Percentiles rank a stretch among this genome's conserved stretches.
Conservation (phyloP, 2,329 filamentous ascomycete genomes). For the Aspergillus sp. region DNA sequence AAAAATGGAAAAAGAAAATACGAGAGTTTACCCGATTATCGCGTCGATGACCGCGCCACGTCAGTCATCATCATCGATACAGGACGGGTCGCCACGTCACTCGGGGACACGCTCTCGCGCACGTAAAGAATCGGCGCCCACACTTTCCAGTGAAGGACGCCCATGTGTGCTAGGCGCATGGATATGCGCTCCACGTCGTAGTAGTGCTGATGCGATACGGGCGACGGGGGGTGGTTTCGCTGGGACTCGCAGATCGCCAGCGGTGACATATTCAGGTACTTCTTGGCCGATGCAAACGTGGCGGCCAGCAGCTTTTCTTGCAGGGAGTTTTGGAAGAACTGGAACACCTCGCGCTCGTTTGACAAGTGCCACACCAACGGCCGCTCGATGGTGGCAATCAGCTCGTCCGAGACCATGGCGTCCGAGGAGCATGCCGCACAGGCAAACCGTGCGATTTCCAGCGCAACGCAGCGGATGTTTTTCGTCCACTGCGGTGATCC, state of each 20-base stretch:
- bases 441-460: slow-evolving; percentile 44
- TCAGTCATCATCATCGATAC: slow-evolving; percentile 4
- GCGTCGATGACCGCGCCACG: slow-evolving; percentile 6
- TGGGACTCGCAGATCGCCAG: slow-evolving; percentile 46
- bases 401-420: slow-evolving; percentile 30
- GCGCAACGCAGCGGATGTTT: slow-evolving; percentile 37
- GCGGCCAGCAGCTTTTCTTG: slow-evolving; percentile 32
- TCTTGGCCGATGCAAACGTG: slow-evolving; percentile 33
- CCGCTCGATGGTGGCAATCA: slow-evolving; percentile 34
- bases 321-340: slow-evolving; percentile 33
- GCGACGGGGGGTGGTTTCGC: slow-evolving; percentile 24
- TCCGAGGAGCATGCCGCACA: slow-evolving; percentile 31
- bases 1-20: neutral
- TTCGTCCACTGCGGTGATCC: slow-evolving; percentile 31
- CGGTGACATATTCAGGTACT: slow-evolving; percentile 42
- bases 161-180: slow-evolving; percentile 76
- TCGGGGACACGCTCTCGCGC: slow-evolving; percentile 25
- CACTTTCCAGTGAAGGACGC: slow-evolving; percentile 84
- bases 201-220: slow-evolving; percentile 27
- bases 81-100: slow-evolving; percentile 14
- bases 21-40: neutral
- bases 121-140: slow-evolving; percentile 76
- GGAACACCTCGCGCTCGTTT: slow-evolving; percentile 32
- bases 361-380: slow-evolving; percentile 36
- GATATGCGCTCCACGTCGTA: slow-evolving; percentile 56